These are phyloP conservation scores for Aquilaria agallochum DNA, from an alignment of 441 rosid genomes.

Conservation along the genomic window DNA sequence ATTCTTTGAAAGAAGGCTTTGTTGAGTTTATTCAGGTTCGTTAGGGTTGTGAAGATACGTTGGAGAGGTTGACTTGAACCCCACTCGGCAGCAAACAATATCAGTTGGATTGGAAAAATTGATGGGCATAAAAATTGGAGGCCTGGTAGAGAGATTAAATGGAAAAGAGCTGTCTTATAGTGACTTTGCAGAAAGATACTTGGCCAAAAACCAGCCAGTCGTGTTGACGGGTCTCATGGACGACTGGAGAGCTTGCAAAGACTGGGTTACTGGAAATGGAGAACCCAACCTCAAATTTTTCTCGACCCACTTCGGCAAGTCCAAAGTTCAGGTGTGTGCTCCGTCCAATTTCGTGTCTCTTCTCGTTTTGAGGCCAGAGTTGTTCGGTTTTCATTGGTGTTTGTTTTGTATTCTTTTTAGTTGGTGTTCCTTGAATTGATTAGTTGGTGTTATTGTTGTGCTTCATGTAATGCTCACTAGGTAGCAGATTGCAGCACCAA, in stretches of 20 bases:
- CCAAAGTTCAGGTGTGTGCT: conserved; percentile 68
- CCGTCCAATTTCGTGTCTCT: neutral
- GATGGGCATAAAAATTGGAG: conserved; percentile 59
- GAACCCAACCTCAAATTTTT: conserved; percentile 62
- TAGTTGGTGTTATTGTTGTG: neutral
- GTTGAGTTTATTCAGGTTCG: no score
- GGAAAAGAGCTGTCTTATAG: conserved; percentile 55
- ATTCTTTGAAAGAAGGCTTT: no score
- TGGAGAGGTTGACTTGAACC: no score
- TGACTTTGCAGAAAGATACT: conserved; percentile 59
- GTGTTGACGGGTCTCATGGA: conserved; percentile 75
- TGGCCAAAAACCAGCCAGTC: conserved; percentile 70
- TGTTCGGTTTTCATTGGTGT: no score
- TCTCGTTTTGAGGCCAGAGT: neutral
- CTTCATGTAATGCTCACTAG: conserved; percentile 21
- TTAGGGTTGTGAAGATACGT: no score
- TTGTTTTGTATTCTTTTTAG: no score
- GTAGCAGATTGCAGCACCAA: conserved; percentile 83
- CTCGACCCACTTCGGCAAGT: conserved; percentile 61
- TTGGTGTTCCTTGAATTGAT: no score
- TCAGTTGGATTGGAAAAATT: neutral
- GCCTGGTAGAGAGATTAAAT: conserved; percentile 57
- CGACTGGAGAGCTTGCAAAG: conserved; percentile 72
- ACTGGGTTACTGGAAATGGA: conserved; percentile 64
- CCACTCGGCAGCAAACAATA: no score